These are phyloP conservation scores for Hypholoma sublateritium DNA, from an alignment of 768 basidiomycete species.

Conservation along the genomic window DNA sequence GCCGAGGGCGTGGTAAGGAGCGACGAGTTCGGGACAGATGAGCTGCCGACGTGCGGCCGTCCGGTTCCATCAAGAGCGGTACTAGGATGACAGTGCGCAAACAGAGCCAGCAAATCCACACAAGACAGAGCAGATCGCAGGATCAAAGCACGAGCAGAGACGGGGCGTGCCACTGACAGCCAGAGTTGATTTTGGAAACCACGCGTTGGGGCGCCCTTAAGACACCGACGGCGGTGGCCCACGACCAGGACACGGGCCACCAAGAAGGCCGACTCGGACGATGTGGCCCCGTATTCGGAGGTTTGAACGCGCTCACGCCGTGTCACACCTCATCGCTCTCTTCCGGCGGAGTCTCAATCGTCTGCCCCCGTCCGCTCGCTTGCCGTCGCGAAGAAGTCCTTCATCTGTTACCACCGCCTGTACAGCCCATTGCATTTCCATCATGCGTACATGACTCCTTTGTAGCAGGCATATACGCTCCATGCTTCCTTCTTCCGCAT, in stretches of 20 bases:
- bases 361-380: too few species aligned
- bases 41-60: slow-evolving; percentile 12
- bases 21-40: slow-evolving; percentile 10
- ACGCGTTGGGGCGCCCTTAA: neutral
- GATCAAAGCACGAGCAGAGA: neutral
- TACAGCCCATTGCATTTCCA: too few species aligned
- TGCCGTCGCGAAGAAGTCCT: too few species aligned
- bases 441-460: too few species aligned
- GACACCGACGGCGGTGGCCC: neutral
- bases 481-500: too few species aligned
- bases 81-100: too few species aligned
- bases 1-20: slow-evolving; percentile 13
- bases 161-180: neutral
- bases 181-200: neutral
- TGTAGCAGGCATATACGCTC: too few species aligned
- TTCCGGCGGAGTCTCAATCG: too few species aligned
- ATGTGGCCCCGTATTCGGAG: neutral
- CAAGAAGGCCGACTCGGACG: neutral
- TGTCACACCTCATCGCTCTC: too few species aligned
- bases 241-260: neutral
- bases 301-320: neutral
- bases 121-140: too few species aligned
- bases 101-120: too few species aligned
- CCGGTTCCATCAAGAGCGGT: neutral
- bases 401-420: too few species aligned